Evolutionary conservation across 2,329 filamentous ascomycete genomes (phyloP).

Genomic region (Tolypocladium pustulatum): DNA sequence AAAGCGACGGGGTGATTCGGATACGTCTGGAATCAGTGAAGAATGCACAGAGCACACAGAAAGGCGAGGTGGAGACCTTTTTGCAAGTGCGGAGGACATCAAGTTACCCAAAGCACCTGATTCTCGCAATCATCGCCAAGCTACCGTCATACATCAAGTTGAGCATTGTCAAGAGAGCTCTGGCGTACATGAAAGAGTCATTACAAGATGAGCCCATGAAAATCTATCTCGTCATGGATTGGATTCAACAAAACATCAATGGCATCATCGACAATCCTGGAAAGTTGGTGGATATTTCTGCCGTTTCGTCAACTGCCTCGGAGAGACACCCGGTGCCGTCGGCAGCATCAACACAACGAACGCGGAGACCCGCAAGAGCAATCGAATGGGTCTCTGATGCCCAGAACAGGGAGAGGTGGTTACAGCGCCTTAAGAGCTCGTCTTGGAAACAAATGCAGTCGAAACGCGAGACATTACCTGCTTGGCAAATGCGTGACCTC

Average conservation of each 20-base stretch:
- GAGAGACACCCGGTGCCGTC: constrained; percentile 31
- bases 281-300: constrained; percentile 71
- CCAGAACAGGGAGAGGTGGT: constrained; percentile 58
- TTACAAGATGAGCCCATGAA: constrained; percentile 79
- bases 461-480: constrained; percentile 65
- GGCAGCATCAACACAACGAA: constrained; percentile 16
- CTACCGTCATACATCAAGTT: constrained; percentile 90
- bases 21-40: constrained; percentile 52
- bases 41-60: constrained; percentile 38
- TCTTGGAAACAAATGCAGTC: constrained; percentile 66
- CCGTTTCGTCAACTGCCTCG: constrained; percentile 58
- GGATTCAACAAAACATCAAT: constrained; percentile 78
- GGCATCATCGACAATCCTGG: constrained; percentile 78
- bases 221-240: constrained; percentile 80
- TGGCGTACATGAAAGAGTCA: constrained; percentile 59
- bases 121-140: constrained; percentile 58
- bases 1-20: constrained; percentile 55
- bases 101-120: constrained; percentile 60
- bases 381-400: constrained; percentile 54
- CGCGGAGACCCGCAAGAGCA: constrained; percentile 39
- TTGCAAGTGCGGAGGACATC: constrained; percentile 62
- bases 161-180: constrained; percentile 69
- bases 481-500: constrained; percentile 71
- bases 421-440: constrained; percentile 51
- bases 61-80: constrained; percentile 40